Evolutionary conservation across 176 grass and related monocot species (phyloP), one percentile per base, ranked within the genome.

Genomic region (Ananas comosus): DNA sequence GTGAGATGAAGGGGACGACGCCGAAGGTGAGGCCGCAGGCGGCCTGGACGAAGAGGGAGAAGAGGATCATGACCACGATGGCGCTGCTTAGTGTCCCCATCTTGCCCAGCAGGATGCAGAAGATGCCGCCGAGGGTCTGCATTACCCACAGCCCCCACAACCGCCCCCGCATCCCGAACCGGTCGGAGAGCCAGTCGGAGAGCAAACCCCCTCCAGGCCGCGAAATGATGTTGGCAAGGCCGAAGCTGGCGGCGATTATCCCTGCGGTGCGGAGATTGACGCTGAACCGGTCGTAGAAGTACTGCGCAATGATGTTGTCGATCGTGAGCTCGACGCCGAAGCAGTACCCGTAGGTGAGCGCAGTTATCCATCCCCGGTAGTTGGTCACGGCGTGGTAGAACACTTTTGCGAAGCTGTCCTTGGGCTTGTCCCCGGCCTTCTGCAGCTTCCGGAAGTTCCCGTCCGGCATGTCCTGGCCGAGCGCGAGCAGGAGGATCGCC

Each of bases 271-370:
- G 51, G 53, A 96, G 81, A 57, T 89, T 91, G 17, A 96, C 88
- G 21, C 66, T 24, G 70, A 96, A 96, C 19, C 83, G 86, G 81
- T 96, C 92, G 63, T 81, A 96, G 76, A 96, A 92, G 76, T 96
- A 96, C 73, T 96, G 88, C 25, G 88, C 88, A 4, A 96, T 72
- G 76, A 96, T 91, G 83, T 96, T 96, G 81, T 96, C 88, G 23
- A 96, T 76, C 65, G 92, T 81, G 21, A 96, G 81, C 78, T 96
- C 92, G 18, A 91, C 86, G 49, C 92, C 92, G 50, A 96, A 96
- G 83, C 81, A 85, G 75, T 96, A 96, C 58, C 92, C 92, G 52
- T 96, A 96, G 13, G 92, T 91, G 64, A 91, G 75, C 18, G 88
- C 86, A 49, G 89, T 73, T 63, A 91, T 85, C 92, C 92, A 96